Evolutionary conservation across 371 early-diverging fungal species (phyloP).

Genomic region (Mucor mucedo): DNA sequence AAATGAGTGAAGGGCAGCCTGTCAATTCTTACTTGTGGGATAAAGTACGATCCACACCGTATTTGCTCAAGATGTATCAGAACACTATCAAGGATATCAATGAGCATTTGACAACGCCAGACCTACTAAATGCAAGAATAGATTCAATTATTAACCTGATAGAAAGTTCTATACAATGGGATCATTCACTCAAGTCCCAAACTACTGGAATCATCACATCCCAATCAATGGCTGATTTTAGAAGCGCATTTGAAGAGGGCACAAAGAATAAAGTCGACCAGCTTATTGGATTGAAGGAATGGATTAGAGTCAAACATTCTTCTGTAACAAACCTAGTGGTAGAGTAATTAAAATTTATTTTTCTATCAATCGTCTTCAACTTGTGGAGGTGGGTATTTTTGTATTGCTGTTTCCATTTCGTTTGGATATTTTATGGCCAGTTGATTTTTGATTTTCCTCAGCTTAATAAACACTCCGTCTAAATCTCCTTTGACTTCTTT

Average conservation of each 20-base stretch:
- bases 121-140: neutral
- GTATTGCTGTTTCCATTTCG: slow-evolving; percentile 29
- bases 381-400: slow-evolving; percentile 38
- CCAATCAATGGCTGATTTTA: neutral
- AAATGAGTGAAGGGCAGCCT: neutral
- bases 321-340: neutral
- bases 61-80: neutral
- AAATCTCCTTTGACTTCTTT: slow-evolving; percentile 48
- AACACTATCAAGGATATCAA: neutral
- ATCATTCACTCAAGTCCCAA: neutral
- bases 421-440: slow-evolving; percentile 43
- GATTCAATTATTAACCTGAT: neutral
- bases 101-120: neutral
- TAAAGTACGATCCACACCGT: neutral
- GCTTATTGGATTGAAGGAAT: slow-evolving; percentile 3
- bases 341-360: neutral
- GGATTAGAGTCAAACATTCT: neutral
- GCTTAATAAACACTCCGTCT: slow-evolving; percentile 43
- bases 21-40: slow-evolving; percentile 1
- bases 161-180: neutral
- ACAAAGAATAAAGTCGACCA: neutral
- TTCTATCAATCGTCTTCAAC: slow-evolving; percentile 30
- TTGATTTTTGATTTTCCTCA: slow-evolving; percentile 44
- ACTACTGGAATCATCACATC: neutral
- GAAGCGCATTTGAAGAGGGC: neutral